Base-by-base conservation (phyloP, 768 basidiomycete species). In the Daedaleopsis nitida region DNA sequence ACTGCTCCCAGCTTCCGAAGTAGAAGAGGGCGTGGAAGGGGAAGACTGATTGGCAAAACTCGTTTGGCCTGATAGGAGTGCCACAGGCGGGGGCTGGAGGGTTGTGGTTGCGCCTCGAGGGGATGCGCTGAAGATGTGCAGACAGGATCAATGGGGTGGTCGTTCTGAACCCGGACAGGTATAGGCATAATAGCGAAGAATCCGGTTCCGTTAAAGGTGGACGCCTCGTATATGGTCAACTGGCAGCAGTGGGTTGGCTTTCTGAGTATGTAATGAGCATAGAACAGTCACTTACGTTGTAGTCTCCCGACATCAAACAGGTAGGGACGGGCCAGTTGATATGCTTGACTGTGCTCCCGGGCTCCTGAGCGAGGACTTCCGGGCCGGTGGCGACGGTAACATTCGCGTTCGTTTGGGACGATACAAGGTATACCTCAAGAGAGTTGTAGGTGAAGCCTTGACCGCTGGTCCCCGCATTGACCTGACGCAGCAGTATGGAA, bases 151-250 rank as follows among this genome's bases (percentile, higher is more conserved):
- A 68, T 66, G 44, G 59, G n/a, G 5, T 56, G 65, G 17, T 62
- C 42, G 62, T 78, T 78, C 32, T 69, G 56, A 35, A 82, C 68
- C 4, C 67, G 68, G 13, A 81, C 67, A 2, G 76, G 72, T 21
- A 82, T 69, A 3, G 77, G 72, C 14, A 78, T 80, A 57, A 81
- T 80, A 19, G 75, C 68, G 58, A 79, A 81, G 59, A 68, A 75
- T 12, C 65, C 64, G 23, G 68, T 52, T 27, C 68, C 69, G 34
- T 78, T 69, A 39, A 78, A 68, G 24, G 70, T 69, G 3, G 77
- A 76, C 4, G 66, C 60, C 62, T 83, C 82, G 62, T 83, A 82
- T 51, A 80, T 73, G 1, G 81, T 82, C 42, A 81, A 66, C 81
- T 83, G 55, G 12, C 32, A n/a, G 42, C 23, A 27, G n/a, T 37